Evolutionary conservation across 2,329 filamentous ascomycete genomes (phyloP), one percentile per base, ranked within the genome.

Genomic region (Penicillium sp.): DNA sequence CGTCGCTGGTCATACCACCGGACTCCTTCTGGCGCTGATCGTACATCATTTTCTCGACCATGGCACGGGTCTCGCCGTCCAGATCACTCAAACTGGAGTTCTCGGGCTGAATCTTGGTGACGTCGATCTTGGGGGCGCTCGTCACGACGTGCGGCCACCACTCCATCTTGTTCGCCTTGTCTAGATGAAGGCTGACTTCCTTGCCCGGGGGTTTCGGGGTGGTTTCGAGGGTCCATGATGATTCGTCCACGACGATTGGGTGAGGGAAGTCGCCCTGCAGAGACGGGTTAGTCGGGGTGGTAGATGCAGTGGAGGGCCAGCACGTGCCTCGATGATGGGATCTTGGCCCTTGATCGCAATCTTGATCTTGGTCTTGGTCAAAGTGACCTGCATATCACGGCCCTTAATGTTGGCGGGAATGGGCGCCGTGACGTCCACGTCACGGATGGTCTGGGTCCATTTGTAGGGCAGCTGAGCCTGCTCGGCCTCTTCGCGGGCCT

Each of bases 1-100:
- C 94, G 62, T 97, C 94, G 60, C 90, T 95, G 11, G 87, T 91
- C 42, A 91, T 90, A 73, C 88, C 81, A 4, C 94, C 94, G 73
- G 82, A 79, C 78, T 97, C 92, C 84, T 99, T 99, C 78, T 97
- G 92, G 61, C 89, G 81, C 80, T 99, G 94, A 77, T 99, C 94
- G 67, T 83, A 99, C 94, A 99, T 99, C 94, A 99, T 99, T 84
- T 99, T 99, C 84, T 99, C 94, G 40, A 99, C 94, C 92, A 99
- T 97, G 53, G 86, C 83, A 58, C 94, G 83, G 48, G 94, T 99
- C 80, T 95, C 89, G 55, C 94, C 94, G 69, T 97, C 92, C 61
- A 99, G 79, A 72, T 99, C 94, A 51, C 88, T 86, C 66, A 99
- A 80, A 73, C 91, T 95, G 69, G 87, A 92, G 70, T 88, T 92